A percentile compares a stretch with the other conserved stretches of the same genome.
Conservation (phyloP, 768 basidiomycete genomes). For the Lactarius akahatsu region DNA sequence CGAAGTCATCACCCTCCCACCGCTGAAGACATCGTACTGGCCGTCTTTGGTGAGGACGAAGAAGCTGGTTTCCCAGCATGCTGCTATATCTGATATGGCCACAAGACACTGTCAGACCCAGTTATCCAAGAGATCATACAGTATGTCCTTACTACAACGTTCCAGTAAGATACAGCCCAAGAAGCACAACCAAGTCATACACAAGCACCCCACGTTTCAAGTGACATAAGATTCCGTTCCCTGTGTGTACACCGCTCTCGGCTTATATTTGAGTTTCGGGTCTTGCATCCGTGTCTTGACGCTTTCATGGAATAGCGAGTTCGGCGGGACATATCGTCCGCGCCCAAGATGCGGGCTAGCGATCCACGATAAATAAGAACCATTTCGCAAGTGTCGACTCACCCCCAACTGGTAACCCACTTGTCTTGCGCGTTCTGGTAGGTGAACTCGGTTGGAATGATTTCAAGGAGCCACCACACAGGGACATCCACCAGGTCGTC, state of each 20-base stretch:
- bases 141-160: too few relatives aligned
- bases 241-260: conserved; percentile 51
- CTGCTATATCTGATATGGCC: conserved; percentile 48
- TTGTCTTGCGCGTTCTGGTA: conserved; percentile 56
- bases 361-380: neutral
- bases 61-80: conserved; percentile 85
- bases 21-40: conserved; percentile 54
- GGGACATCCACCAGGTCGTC: conserved; percentile 48
- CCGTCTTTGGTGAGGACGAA: conserved; percentile 52
- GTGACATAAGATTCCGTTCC: conserved; percentile 51
- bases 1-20: conserved; percentile 85
- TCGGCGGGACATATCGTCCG: conserved; percentile 50
- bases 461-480: conserved; percentile 73
- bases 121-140: too few relatives aligned
- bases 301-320: conserved; percentile 61
- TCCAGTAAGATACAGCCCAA: neutral
- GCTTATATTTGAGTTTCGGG: conserved; percentile 53
- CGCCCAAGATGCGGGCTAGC: conserved; percentile 55
- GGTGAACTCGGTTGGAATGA: conserved; percentile 51
- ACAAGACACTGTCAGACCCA: too few relatives aligned
- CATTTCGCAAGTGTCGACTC: conserved; percentile 31
- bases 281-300: conserved; percentile 60
- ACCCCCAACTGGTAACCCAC: conserved; percentile 60
- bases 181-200: neutral
- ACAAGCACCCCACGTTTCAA: conserved; percentile 25